Evolutionary conservation across 148 eudicot species (phyloP).

Genomic region (Euryodendron excelsum): DNA sequence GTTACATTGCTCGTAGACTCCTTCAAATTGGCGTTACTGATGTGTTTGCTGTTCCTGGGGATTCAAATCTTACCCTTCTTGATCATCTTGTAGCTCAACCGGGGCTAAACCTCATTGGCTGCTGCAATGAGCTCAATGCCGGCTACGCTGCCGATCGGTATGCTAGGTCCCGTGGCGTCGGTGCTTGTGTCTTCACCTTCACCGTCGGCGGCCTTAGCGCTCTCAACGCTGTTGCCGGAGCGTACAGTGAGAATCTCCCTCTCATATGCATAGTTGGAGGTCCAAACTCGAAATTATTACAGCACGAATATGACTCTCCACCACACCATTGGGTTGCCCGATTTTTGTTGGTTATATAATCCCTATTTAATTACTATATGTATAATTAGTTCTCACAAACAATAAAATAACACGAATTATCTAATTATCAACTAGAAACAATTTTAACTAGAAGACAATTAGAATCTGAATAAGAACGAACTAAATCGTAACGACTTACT

Average conservation of each 20-base stretch:
- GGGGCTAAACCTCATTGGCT: conserved; percentile 46
- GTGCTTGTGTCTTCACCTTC: conserved; percentile 72
- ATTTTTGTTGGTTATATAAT: no score
- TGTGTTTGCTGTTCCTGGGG: conserved; percentile 78
- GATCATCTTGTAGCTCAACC: conserved; percentile 75
- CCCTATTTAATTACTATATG: no score
- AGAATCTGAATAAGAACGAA: no score
- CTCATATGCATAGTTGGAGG: conserved; percentile 76
- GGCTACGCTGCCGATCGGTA: conserved; percentile 85
- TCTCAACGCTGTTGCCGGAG: conserved; percentile 76
- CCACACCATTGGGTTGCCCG: conserved; percentile 73
- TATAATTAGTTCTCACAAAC: no score
- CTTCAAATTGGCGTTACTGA: conserved; percentile 58
- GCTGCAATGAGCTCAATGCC: conserved; percentile 86
- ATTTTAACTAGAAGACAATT: no score
- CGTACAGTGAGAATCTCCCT: conserved; percentile 76
- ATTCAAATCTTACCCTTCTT: conserved; percentile 66
- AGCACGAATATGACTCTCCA: conserved; percentile 67
- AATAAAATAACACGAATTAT: no score
- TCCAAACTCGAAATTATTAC: conserved; percentile 69
- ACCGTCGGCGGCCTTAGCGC: conserved; percentile 80
- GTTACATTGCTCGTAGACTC: no score
- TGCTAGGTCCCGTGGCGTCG: conserved; percentile 69
- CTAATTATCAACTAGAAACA: no score
- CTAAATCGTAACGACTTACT: no score